A percentile compares a stretch with the other conserved stretches of the same genome.
Evolutionary conservation across 495 filamentous ascomycete genomes (phyloP).

Genomic region (Penicillium lividum): DNA sequence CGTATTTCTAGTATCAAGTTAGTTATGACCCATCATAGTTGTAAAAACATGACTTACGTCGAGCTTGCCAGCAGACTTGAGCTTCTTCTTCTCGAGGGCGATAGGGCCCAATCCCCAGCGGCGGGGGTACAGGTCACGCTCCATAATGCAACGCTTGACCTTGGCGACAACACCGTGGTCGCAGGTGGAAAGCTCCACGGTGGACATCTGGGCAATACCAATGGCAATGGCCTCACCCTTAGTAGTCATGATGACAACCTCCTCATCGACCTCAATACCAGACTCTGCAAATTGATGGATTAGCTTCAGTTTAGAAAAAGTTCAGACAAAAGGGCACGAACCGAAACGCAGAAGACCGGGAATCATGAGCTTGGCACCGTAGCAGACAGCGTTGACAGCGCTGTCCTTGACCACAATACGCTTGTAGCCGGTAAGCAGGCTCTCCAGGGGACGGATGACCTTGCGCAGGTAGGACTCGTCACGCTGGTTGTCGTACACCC

Average conservation of each 20-base stretch:
- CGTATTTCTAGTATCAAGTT: constrained; percentile 69
- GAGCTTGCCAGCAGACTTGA: constrained; percentile 95
- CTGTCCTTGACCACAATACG: constrained; percentile 97
- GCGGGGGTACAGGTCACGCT: constrained; percentile 92
- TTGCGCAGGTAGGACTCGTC: constrained; percentile 85
- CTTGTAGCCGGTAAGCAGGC: constrained; percentile 87
- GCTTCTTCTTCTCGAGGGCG: constrained; percentile 95
- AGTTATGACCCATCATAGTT: not conserved
- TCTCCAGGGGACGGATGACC: constrained; percentile 89
- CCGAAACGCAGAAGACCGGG: constrained; percentile 89
- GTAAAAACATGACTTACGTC: constrained; percentile 59
- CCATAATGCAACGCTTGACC: constrained; percentile 98
- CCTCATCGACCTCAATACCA: constrained; percentile 84
- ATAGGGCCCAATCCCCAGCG: constrained; percentile 93
- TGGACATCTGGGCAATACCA: constrained; percentile 93
- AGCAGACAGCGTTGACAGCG: constrained; percentile 93
- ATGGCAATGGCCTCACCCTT: constrained; percentile 98
- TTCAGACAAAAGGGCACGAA: constrained; percentile 37
- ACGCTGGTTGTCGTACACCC: constrained; percentile 85
- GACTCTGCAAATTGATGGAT: constrained; percentile 54
- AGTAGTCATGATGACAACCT: constrained; percentile 95
- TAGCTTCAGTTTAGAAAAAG: constrained; percentile 17
- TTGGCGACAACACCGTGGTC: constrained; percentile 97
- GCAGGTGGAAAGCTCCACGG: constrained; percentile 85
- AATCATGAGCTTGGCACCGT: constrained; percentile 97